phyloP scores from a whole-genome alignment of 2,329 filamentous ascomycete genomes.

The Aureobasidium uvarum region DNA sequence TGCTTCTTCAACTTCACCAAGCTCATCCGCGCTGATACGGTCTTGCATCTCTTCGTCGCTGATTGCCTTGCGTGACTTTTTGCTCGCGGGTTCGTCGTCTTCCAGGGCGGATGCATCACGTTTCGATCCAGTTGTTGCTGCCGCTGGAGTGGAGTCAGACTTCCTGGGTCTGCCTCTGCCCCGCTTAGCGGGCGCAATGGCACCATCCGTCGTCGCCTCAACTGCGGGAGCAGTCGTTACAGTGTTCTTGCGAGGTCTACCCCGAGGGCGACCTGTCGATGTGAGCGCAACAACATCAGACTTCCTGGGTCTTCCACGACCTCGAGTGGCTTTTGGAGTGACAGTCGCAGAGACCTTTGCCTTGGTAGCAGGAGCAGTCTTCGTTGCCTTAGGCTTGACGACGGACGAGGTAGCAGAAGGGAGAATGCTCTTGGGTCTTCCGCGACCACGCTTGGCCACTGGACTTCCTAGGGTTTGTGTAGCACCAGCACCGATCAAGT shows the following conservation, averaged over 20 bases:
- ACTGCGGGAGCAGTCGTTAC: not conserved
- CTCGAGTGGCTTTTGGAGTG: not conserved
- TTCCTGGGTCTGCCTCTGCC: conserved; percentile 13
- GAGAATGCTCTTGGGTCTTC: conserved; percentile 10
- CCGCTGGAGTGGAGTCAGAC: not conserved
- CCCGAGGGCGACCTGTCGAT: not conserved
- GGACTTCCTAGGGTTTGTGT: not conserved
- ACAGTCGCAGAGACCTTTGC: not conserved
- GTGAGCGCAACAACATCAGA: not conserved
- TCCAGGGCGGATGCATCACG: not conserved
- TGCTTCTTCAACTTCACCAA: conserved; percentile 1
- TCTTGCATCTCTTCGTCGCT: conserved; percentile 6
- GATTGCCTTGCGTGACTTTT: not conserved
- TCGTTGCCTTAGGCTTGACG: not conserved
- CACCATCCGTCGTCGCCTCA: not conserved
- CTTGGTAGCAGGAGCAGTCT: not conserved
- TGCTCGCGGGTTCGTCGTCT: not conserved
- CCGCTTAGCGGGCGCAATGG: not conserved
- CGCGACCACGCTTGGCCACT: not conserved
- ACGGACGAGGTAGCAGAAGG: not conserved
- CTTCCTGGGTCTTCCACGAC: conserved; percentile 1
- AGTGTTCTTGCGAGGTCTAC: conserved; percentile 5
- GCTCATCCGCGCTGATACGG: not conserved
- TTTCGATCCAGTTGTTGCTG: conserved; percentile 6
- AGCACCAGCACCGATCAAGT: not conserved